Evolutionary conservation across 2,329 filamentous ascomycete species (phyloP), one percentile per base, ranked within the genome.

Genomic region (Talaromyces atroroseus): DNA sequence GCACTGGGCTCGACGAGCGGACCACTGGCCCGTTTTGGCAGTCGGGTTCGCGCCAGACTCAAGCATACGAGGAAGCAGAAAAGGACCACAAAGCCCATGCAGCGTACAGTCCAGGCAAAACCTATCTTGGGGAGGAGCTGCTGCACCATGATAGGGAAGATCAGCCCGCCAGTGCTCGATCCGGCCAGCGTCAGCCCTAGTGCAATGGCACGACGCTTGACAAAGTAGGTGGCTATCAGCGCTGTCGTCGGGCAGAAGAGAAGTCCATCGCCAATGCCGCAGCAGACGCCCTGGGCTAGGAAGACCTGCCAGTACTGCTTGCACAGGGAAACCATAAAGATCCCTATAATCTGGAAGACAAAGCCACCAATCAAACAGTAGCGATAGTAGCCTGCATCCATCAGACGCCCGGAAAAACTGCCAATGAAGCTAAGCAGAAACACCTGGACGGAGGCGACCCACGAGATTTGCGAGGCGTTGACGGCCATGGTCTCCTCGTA

Each of bases 221-320:
- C 62, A 57, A 78, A 80, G 52, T 78, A 78, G 0, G 74, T 73
- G 2, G 67, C 68, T 6, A 76, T 61, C 1, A 78, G 34, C 0
- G 72, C 62, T 4, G 78, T 23, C 0, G 64, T 60, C 0, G 76
- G 76, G 26, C 68, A 70, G 45, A 78, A 78, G 3, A 74, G 49
- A 7, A 71, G 66, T 0, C 77, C 76, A 69, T 70, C 0, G 73
- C 76, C 4, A 78, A 49, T 1, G 76, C 78, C 42, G 68, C 65
- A 34, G 65, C 72, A 56, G 1, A 79, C 50, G 0, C 71, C 76
- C 54, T 80, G 77, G 0, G 75, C 64, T 2, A 82, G 71, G 24
- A 81, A 71, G 0, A 81, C 67, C 62, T 80, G 76, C 72, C 75
- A 80, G 62, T 79, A 80, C 23, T 63, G 59, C 0, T 63, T 74